Conservation (phyloP, 345 rosid genomes). For the Rhizophora mangle region DNA sequence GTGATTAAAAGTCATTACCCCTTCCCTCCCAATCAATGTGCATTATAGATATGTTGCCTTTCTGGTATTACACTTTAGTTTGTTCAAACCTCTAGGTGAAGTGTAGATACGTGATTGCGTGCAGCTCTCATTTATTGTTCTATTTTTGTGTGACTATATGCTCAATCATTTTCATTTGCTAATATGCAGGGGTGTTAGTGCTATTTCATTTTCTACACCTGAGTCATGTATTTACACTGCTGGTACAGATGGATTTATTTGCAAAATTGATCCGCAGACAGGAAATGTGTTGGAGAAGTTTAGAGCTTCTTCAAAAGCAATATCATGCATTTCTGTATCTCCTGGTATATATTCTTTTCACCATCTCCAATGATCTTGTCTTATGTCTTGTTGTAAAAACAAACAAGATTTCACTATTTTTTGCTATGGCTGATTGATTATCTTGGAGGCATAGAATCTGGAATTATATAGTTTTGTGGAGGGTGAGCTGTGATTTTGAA, state of each 20-base stretch:
- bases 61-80: background rate
- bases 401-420: background rate
- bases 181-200: conserved; percentile 78
- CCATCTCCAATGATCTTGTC: conserved; percentile 5
- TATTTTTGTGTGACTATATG: background rate
- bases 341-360: conserved; percentile 44
- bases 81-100: background rate
- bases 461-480: background rate
- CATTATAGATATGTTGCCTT: background rate
- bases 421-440: background rate
- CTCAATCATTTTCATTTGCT: background rate
- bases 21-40: background rate
- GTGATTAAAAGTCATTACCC: too few species aligned
- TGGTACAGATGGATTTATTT: conserved; percentile 93
- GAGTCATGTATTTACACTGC: conserved; percentile 61
- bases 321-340: conserved; percentile 76
- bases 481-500: background rate
- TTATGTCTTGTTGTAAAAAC: conserved; percentile 1
- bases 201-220: conserved; percentile 62
- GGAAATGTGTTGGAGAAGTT: conserved; percentile 70
- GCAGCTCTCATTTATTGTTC: background rate
- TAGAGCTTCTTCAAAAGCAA: conserved; percentile 64
- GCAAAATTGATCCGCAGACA: conserved; percentile 65
- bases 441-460: background rate
- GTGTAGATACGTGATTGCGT: background rate